A percentile compares a stretch with the other conserved stretches of the same genome.
Conservation (phyloP, 202 grass and related monocot genomes). For the Saccharum hybrid region DNA sequence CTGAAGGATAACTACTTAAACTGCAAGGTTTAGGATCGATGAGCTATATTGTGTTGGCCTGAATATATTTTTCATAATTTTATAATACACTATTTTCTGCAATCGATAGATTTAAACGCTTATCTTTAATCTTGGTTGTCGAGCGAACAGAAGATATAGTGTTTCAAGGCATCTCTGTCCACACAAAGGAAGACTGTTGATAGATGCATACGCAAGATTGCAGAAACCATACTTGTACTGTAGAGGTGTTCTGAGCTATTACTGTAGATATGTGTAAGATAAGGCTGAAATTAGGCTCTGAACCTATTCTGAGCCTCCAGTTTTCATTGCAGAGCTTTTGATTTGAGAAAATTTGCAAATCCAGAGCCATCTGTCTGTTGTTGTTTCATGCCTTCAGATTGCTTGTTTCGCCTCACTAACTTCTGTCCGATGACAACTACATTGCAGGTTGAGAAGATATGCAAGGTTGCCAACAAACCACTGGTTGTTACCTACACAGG, state of each 20-base stretch:
- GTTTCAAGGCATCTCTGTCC: slow-evolving; percentile 5
- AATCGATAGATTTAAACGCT: not conserved
- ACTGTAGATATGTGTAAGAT: slow-evolving; percentile 3
- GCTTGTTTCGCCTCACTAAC: slow-evolving; percentile 13
- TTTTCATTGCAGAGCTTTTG: slow-evolving; percentile 30
- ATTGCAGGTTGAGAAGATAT: slow-evolving; percentile 90
- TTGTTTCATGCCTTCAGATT: slow-evolving; percentile 27
- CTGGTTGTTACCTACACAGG: slow-evolving; percentile 95
- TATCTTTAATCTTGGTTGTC: not conserved
- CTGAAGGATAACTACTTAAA: slow-evolving; percentile 35
- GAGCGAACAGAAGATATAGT: slow-evolving; percentile 2
- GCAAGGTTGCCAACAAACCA: slow-evolving; percentile 97
- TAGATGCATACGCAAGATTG: slow-evolving; percentile 4
- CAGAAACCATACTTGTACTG: slow-evolving; percentile 6
- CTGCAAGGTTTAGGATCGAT: slow-evolving; percentile 17
- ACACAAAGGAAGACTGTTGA: not conserved
- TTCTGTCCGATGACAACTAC: slow-evolving; percentile 40
- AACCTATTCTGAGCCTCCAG: not conserved
- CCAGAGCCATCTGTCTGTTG: not conserved
- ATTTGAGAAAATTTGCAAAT: slow-evolving; percentile 14
- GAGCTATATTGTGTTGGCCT: slow-evolving; percentile 5
- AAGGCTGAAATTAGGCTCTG: slow-evolving; percentile 16
- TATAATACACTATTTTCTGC: slow-evolving; percentile 22
- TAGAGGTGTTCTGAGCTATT: not conserved
- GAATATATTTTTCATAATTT: slow-evolving; percentile 4